A percentile compares a stretch with the other conserved stretches of the same genome.
phyloP scores from a whole-genome alignment of 164 flowering plant genomes.

The Vitis amurensis region DNA sequence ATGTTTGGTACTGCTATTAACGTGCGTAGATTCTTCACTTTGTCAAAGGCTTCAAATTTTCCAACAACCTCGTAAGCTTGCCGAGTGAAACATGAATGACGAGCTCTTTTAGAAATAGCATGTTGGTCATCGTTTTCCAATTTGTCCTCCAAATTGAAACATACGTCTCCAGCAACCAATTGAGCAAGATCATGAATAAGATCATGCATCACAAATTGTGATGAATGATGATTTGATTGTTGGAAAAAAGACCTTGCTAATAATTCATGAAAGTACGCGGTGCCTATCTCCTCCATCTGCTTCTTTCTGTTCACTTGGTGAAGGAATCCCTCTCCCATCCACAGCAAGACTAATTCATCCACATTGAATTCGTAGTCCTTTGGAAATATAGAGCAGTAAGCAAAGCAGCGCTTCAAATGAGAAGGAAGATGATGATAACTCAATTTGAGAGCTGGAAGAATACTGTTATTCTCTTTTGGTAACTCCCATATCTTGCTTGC shows the following conservation, averaged over 20 bases:
- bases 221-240: neutral
- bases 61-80: rapidly evolving
- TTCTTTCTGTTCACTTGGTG: rapidly evolving
- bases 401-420: conserved; percentile 11
- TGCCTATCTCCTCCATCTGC: conserved; percentile 4
- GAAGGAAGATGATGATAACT: conserved; percentile 12
- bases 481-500: too few relatives aligned
- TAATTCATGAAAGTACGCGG: neutral
- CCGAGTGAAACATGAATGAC: neutral
- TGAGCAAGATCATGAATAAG: neutral
- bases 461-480: too few relatives aligned
- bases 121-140: too few relatives aligned
- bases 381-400: conserved; percentile 14
- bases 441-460: too few relatives aligned
- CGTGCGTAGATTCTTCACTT: too few relatives aligned
- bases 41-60: too few relatives aligned
- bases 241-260: conserved; percentile 13
- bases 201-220: conserved; percentile 10
- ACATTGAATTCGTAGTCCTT: neutral
- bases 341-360: conserved; percentile 1
- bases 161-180: neutral
- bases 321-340: conserved; percentile 14
- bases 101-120: too few relatives aligned
- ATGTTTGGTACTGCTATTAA: too few relatives aligned
- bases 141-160: neutral